phyloP scores from a whole-genome alignment of 805 yeast species.

The Metschnikowia continentalis region DNA sequence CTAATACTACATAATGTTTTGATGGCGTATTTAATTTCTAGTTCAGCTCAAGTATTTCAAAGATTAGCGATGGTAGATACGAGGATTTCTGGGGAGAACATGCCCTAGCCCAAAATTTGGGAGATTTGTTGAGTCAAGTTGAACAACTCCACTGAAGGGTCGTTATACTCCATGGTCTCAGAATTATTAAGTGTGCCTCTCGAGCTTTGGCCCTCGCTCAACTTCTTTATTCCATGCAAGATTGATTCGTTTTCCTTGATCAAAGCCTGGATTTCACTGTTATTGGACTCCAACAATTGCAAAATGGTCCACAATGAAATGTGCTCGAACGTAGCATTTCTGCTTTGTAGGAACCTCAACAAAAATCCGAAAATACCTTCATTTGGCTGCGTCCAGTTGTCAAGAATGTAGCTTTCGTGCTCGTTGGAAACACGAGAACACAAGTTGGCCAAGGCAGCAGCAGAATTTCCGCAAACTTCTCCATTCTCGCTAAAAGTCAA shows the following conservation, averaged over 20 bases:
- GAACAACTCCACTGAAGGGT: conserved; percentile 60
- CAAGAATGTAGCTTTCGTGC: conserved; percentile 67
- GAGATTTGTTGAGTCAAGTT: conserved; percentile 65
- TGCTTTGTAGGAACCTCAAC: conserved; percentile 70
- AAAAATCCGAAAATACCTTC: conserved; percentile 87
- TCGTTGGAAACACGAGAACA: conserved; percentile 82
- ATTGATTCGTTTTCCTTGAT: conserved; percentile 54
- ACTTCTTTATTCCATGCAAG: conserved; percentile 50
- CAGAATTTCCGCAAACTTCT: conserved; percentile 97
- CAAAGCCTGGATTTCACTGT: conserved; percentile 52
- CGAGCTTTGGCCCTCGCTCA: conserved; percentile 35
- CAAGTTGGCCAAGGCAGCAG: conserved; percentile 95
- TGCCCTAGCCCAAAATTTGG: conserved; percentile 42
- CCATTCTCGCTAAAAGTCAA: conserved; percentile 81
- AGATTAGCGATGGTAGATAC: background rate
- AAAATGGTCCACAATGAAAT: conserved; percentile 96
- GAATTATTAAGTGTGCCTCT: conserved; percentile 6
- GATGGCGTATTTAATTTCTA: background rate
- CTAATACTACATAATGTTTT: background rate
- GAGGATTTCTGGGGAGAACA: background rate
- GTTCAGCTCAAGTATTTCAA: background rate
- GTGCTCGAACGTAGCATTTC: conserved; percentile 93
- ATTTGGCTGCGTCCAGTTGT: conserved; percentile 72
- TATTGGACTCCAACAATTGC: conserved; percentile 86
- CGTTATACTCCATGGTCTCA: conserved; percentile 44